Conservation (phyloP, 148 eudicot genomes). For the Linanthus parryae region DNA sequence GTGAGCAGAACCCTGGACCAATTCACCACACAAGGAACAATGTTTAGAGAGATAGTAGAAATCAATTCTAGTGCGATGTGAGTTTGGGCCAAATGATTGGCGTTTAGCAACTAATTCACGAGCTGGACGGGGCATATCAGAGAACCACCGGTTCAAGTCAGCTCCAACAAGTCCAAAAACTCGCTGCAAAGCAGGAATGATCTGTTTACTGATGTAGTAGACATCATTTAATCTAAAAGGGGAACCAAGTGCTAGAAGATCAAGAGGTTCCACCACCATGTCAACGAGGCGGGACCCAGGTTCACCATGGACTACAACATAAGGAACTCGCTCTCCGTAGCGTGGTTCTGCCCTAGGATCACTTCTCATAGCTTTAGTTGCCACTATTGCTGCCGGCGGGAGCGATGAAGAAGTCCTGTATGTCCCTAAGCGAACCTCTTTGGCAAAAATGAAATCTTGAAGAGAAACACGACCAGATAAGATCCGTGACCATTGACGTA, state of each 20-base stretch:
- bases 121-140: slow-evolving; percentile 68
- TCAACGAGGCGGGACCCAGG: slow-evolving; percentile 93
- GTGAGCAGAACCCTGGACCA: slow-evolving; percentile 47
- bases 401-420: slow-evolving; percentile 70
- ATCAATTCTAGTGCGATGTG: slow-evolving; percentile 77
- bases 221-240: slow-evolving; percentile 73
- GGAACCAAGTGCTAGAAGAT: slow-evolving; percentile 60
- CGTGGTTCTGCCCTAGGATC: slow-evolving; percentile 98
- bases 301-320: slow-evolving; percentile 93
- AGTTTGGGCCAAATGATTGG: slow-evolving; percentile 31
- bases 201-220: slow-evolving; percentile 88
- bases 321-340: slow-evolving; percentile 79
- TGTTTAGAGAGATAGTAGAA: slow-evolving; percentile 75
- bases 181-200: slow-evolving; percentile 89
- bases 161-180: slow-evolving; percentile 87
- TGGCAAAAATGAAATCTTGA: slow-evolving; percentile 92
- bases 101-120: slow-evolving; percentile 59
- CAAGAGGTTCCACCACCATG: slow-evolving; percentile 88
- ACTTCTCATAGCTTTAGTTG: slow-evolving; percentile 77
- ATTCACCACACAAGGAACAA: slow-evolving; percentile 76
- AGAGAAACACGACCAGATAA: slow-evolving; percentile 71
- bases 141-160: slow-evolving; percentile 72
- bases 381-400: slow-evolving; percentile 95
- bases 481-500: slow-evolving; percentile 86
- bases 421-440: slow-evolving; percentile 93